These are phyloP conservation scores for Agrocybe praecox DNA, from an alignment of 768 basidiomycete species.

Conservation along the genomic window DNA sequence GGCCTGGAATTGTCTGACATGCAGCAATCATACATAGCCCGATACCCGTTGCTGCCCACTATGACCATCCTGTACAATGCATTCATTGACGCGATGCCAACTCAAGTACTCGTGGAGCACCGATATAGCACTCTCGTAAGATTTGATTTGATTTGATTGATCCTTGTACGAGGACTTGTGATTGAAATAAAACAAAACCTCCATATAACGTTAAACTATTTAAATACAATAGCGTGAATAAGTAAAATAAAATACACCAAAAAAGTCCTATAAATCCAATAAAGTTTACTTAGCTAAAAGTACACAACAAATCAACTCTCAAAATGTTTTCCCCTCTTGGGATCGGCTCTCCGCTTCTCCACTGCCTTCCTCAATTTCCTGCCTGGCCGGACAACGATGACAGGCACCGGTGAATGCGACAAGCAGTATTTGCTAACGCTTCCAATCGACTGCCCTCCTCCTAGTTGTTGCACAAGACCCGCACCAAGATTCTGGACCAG, in stretches of 20 bases:
- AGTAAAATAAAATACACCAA: not conserved
- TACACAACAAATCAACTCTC: conserved; percentile 31
- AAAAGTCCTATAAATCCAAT: not conserved
- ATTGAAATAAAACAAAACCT: not conserved
- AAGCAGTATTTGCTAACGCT: conserved; percentile 75
- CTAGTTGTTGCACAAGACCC: conserved; percentile 23
- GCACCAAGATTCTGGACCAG: not conserved
- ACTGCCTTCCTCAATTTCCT: conserved; percentile 82
- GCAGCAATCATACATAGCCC: too few relatives aligned
- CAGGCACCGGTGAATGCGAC: conserved; percentile 91
- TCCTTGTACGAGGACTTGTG: too few relatives aligned
- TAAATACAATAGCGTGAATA: not conserved
- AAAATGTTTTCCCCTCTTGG: conserved; percentile 85
- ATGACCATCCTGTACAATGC: too few relatives aligned
- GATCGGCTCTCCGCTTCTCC: conserved; percentile 86
- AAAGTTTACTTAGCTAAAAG: not conserved
- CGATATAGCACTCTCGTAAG: too few relatives aligned
- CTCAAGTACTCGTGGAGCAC: too few relatives aligned
- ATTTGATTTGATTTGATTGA: too few relatives aligned
- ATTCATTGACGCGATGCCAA: too few relatives aligned
- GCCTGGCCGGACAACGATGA: conserved; percentile 93
- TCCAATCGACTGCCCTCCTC: conserved; percentile 36
- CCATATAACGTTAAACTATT: too few relatives aligned
- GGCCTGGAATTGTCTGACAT: too few relatives aligned
- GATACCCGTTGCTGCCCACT: too few relatives aligned